Conservation (phyloP, 257 asterid species). For the Ligustrum vulgare region DNA sequence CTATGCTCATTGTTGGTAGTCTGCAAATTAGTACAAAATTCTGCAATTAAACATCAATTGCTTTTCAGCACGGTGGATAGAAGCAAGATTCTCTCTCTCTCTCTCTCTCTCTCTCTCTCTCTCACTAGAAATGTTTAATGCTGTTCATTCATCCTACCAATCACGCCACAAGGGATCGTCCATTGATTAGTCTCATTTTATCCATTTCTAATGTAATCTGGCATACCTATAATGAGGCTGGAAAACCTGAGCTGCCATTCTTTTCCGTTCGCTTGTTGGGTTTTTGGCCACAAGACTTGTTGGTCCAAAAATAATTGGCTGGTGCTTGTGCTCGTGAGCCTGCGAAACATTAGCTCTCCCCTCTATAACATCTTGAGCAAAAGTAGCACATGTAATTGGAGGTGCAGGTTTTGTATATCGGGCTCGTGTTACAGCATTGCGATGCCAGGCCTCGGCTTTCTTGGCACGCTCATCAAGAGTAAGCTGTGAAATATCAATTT, state of each 20-base stretch:
- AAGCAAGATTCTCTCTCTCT: not conserved
- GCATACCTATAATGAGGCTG: constrained; percentile 83
- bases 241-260: constrained; percentile 92
- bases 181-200: not conserved
- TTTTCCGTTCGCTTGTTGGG: constrained; percentile 87
- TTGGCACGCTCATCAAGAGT: no score
- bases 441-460: no score
- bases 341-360: no score
- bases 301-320: constrained; percentile 93
- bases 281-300: constrained; percentile 72
- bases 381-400: no score
- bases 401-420: no score
- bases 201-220: no score
- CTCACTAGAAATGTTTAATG: not conserved
- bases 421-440: no score
- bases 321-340: constrained; percentile 89
- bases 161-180: not conserved
- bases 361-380: no score
- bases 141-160: not conserved
- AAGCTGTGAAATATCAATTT: constrained; percentile 65
- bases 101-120: no score
- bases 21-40: constrained; percentile 37
- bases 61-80: not conserved
- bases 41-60: no score
- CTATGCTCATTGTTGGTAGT: constrained; percentile 96